A percentile compares a stretch with the other conserved stretches of the same genome.
Conservation (phyloP, 2,329 filamentous ascomycete genomes). For the Exophiala mesophila region DNA sequence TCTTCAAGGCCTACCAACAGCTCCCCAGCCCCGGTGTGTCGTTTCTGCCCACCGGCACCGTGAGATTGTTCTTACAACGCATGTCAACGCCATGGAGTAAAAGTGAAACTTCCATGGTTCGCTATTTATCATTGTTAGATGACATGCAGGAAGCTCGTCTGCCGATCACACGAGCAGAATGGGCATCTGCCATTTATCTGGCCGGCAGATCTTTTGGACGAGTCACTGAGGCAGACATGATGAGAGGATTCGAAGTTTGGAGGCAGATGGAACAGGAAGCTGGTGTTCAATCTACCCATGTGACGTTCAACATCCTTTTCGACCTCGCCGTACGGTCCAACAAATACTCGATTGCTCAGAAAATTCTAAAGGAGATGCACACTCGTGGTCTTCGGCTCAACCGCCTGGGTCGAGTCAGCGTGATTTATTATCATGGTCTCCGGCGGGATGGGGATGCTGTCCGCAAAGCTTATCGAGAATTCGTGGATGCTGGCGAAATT, state of each 20-base stretch:
- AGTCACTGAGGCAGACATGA: constrained; percentile 55
- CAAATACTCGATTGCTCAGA: constrained; percentile 77
- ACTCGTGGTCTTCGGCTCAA: constrained; percentile 63
- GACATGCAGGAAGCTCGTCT: constrained; percentile 75
- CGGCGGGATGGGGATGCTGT: constrained; percentile 68
- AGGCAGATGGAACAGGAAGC: constrained; percentile 78
- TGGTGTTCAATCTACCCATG: constrained; percentile 59
- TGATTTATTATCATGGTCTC: constrained; percentile 81
- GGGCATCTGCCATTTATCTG: constrained; percentile 79
- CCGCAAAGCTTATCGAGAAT: constrained; percentile 70
- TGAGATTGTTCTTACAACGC: constrained; percentile 62
- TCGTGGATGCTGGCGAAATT: constrained; percentile 80
- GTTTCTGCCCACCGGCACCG: constrained; percentile 46
- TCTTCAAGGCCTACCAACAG: constrained; percentile 51
- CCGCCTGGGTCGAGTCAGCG: constrained; percentile 73
- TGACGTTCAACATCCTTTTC: constrained; percentile 93
- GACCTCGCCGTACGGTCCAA: constrained; percentile 80
- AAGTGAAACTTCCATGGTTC: constrained; percentile 61
- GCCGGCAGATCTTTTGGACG: constrained; percentile 63
- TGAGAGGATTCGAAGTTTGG: constrained; percentile 73
- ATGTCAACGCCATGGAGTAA: constrained; percentile 60
- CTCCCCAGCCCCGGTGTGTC: constrained; percentile 51
- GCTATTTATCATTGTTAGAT: constrained; percentile 76
- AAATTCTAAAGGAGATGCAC: constrained; percentile 77
- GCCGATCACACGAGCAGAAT: constrained; percentile 63